Evolutionary conservation across 2,329 filamentous ascomycete genomes (phyloP).

Genomic region (Huntiella omanensis): DNA sequence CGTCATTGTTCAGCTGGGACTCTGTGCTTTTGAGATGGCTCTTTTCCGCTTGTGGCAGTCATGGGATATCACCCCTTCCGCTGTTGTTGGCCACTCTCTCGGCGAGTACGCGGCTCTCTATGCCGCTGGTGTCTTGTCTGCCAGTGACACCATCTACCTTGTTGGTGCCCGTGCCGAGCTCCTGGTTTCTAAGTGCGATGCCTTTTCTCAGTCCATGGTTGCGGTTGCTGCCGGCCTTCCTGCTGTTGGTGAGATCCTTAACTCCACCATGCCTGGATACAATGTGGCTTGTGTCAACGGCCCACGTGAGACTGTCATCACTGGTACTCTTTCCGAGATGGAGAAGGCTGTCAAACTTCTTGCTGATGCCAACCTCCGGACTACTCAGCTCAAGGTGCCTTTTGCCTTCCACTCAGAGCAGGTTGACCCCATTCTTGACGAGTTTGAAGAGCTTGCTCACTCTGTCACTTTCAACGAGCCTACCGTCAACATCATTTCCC

Average conservation of each 20-base stretch:
- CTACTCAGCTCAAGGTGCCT: conserved; percentile 27
- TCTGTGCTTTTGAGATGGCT: conserved; percentile 38
- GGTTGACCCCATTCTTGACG: conserved; percentile 34
- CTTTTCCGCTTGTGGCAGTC: conserved; percentile 35
- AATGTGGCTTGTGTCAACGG: conserved; percentile 58
- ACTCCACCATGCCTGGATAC: conserved; percentile 21
- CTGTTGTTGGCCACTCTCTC: conserved; percentile 42
- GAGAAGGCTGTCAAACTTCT: conserved; percentile 24
- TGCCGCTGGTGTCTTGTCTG: conserved; percentile 50
- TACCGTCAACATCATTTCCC: conserved; percentile 43
- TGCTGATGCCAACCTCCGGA: conserved; percentile 21
- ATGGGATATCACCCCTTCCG: conserved; percentile 35
- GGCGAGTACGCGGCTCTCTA: conserved; percentile 59
- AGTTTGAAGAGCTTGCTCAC: conserved; percentile 31
- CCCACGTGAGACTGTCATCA: conserved; percentile 55
- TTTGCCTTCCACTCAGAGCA: conserved; percentile 36
- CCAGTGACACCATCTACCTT: conserved; percentile 51
- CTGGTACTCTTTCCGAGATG: conserved; percentile 24
- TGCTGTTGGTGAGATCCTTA: conserved; percentile 32
- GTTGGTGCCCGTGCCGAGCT: conserved; percentile 50
- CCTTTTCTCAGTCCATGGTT: conserved; percentile 44
- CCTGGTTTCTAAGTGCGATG: conserved; percentile 43
- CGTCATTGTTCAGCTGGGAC: conserved; percentile 32
- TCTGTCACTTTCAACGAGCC: conserved; percentile 22
- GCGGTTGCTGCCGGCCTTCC: conserved; percentile 29